These are phyloP conservation scores for Aspergillus avenaceus DNA, from an alignment of 495 filamentous ascomycete species.

Conservation along the genomic window DNA sequence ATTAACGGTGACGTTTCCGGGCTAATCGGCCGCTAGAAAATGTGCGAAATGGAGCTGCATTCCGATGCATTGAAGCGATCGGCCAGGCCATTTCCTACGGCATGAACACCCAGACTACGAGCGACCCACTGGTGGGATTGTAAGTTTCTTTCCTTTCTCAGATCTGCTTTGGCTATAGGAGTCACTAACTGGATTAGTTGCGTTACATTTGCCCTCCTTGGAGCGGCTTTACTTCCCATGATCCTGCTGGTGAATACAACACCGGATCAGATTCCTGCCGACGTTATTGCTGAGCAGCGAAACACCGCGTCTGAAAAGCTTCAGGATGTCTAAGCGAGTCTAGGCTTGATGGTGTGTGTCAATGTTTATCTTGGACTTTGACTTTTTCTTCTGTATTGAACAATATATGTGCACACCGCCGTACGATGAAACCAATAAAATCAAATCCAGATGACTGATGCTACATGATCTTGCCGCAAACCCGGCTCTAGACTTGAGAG, in stretches of 20 bases:
- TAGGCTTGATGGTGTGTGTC: not conserved
- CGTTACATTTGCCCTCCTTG: slow-evolving; percentile 24
- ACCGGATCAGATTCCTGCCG: slow-evolving; percentile 26
- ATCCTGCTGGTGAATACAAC: slow-evolving; percentile 26
- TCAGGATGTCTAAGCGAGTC: not conserved
- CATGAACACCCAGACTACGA: slow-evolving; percentile 29
- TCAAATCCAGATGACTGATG: no score
- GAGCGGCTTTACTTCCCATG: slow-evolving; percentile 20
- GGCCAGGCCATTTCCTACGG: slow-evolving; percentile 27
- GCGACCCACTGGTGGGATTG: slow-evolving; percentile 24
- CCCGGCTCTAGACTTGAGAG: no score
- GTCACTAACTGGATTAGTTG: slow-evolving; percentile 13
- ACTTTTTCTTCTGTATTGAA: no score
- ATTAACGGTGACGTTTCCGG: not conserved
- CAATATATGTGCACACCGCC: no score
- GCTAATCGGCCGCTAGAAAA: slow-evolving; percentile 16
- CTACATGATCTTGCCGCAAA: no score
- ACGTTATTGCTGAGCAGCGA: slow-evolving; percentile 25
- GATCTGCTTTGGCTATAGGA: not conserved
- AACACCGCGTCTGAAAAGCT: slow-evolving; percentile 15
- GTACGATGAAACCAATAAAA: no score
- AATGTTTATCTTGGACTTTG: not conserved
- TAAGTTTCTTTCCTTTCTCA: slow-evolving; percentile 9
- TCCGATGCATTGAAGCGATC: slow-evolving; percentile 27
- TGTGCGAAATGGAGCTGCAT: slow-evolving; percentile 27